A percentile compares a stretch with the other conserved stretches of the same genome.
Evolutionary conservation across 352 stramenopile species (phyloP).

Genomic region (Phytopythium delawarense): DNA sequence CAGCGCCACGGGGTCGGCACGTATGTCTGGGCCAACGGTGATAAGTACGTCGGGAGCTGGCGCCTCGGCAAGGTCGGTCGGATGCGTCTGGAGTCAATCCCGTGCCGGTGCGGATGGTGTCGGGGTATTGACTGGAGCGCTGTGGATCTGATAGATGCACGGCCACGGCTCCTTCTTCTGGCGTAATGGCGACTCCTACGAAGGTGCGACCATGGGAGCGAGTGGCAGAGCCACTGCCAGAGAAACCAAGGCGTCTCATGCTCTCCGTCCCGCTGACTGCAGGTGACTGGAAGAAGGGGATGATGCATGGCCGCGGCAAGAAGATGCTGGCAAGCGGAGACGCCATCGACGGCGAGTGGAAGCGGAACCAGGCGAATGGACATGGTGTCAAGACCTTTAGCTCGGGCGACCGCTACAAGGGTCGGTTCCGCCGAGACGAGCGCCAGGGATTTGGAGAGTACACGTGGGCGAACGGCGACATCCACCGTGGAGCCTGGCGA

Average conservation of each 20-base stretch:
- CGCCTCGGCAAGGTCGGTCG: slow-evolving; percentile 59
- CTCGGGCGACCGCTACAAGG: slow-evolving; percentile 68
- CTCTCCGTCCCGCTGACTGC: neutral
- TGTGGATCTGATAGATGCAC: slow-evolving; percentile 49
- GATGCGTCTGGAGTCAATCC: neutral
- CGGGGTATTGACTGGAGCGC: neutral
- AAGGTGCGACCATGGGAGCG: slow-evolving; percentile 32
- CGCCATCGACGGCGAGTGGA: slow-evolving; percentile 59
- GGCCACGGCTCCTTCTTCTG: slow-evolving; percentile 66
- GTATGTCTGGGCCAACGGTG: slow-evolving; percentile 86
- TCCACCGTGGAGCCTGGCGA: slow-evolving; percentile 56
- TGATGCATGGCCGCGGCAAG: slow-evolving; percentile 75
- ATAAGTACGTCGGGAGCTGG: slow-evolving; percentile 88
- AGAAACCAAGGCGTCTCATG: neutral
- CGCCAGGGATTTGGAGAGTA: slow-evolving; percentile 66
- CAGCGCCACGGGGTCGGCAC: slow-evolving; percentile 79
- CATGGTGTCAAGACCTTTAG: slow-evolving; percentile 58
- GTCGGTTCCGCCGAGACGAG: slow-evolving; percentile 54
- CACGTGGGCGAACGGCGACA: slow-evolving; percentile 64
- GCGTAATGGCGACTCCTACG: slow-evolving; percentile 72
- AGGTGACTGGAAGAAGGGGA: slow-evolving; percentile 74
- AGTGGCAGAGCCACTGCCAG: neutral
- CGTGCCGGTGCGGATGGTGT: neutral
- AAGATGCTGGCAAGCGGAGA: slow-evolving; percentile 63
- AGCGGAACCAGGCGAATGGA: slow-evolving; percentile 54